These are phyloP conservation scores for Neurospora sp. DNA, from an alignment of 495 filamentous ascomycete species.

Conservation along the genomic window DNA sequence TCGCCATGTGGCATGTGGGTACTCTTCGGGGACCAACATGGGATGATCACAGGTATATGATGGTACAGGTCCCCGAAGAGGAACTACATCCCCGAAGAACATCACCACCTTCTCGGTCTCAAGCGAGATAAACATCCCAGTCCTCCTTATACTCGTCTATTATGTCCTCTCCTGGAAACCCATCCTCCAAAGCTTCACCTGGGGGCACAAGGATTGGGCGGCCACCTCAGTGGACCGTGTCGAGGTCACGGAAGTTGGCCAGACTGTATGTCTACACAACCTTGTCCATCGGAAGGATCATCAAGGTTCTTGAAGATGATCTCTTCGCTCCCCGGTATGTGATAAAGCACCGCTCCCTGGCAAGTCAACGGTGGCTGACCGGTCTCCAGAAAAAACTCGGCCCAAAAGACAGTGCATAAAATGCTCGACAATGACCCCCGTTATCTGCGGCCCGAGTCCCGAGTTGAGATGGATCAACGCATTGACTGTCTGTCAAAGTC, in stretches of 20 bases:
- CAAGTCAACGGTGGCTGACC: constrained; percentile 1
- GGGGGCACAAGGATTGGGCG: constrained; percentile 28
- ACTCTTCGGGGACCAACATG: neutral
- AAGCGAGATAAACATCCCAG: neutral
- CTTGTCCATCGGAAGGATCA: constrained; percentile 31
- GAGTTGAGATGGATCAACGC: constrained; percentile 31
- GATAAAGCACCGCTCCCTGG: neutral
- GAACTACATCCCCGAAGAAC: neutral
- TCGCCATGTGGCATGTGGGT: neutral
- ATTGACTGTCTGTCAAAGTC: constrained; percentile 21
- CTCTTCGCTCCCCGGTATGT: constrained; percentile 30
- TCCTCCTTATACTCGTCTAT: neutral
- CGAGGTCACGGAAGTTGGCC: constrained; percentile 31
- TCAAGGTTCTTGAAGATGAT: constrained; percentile 32
- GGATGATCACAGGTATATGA: neutral
- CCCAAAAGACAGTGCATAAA: constrained; percentile 36
- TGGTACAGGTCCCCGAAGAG: neutral
- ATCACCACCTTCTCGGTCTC: neutral
- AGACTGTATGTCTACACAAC: constrained; percentile 36
- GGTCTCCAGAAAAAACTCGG: constrained; percentile 30
- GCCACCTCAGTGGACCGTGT: constrained; percentile 35
- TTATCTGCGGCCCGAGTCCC: constrained; percentile 34
- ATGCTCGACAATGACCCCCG: constrained; percentile 38
- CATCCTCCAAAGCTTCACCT: constrained; percentile 5
- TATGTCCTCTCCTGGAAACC: constrained; percentile 12